Conservation (phyloP, 805 yeast species). For the Myxozyma vanderwaltii region DNA sequence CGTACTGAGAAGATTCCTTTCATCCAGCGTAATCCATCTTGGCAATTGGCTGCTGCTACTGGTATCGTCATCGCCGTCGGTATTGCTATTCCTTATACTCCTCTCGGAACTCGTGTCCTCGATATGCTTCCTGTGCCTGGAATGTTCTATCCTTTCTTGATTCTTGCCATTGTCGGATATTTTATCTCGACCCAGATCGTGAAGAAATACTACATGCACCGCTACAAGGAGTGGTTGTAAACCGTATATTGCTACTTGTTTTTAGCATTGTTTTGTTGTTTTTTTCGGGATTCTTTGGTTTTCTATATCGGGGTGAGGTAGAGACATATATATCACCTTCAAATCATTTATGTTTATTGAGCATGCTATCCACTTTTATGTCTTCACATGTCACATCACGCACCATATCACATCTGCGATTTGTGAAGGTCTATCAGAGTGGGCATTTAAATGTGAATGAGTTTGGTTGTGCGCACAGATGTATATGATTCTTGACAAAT, state of each 20-base stretch:
- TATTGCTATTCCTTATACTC: constrained; percentile 31
- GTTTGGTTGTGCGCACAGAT: neutral
- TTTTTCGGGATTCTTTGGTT: neutral
- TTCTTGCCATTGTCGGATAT: constrained; percentile 30
- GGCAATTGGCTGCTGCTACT: constrained; percentile 31
- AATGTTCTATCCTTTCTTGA: constrained; percentile 32
- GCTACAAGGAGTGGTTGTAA: constrained; percentile 34
- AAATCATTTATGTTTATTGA: neutral
- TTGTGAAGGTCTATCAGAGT: no score
- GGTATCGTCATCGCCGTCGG: constrained; percentile 25
- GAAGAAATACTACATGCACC: constrained; percentile 27
- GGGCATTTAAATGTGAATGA: neutral
- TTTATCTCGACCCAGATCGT: constrained; percentile 33
- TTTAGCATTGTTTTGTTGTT: neutral
- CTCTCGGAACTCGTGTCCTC: constrained; percentile 32
- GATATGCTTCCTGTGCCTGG: constrained; percentile 33
- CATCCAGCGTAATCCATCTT: constrained; percentile 33
- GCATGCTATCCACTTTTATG: neutral
- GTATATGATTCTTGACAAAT: neutral
- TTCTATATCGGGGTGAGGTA: constrained; percentile 2
- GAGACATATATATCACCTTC: neutral
- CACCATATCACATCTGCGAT: no score
- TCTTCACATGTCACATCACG: neutral
- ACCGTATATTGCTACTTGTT: neutral
- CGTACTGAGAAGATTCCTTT: constrained; percentile 35